phyloP scores from a whole-genome alignment of 108 stramenopile species.

The Cyclotella distinguenda region DNA sequence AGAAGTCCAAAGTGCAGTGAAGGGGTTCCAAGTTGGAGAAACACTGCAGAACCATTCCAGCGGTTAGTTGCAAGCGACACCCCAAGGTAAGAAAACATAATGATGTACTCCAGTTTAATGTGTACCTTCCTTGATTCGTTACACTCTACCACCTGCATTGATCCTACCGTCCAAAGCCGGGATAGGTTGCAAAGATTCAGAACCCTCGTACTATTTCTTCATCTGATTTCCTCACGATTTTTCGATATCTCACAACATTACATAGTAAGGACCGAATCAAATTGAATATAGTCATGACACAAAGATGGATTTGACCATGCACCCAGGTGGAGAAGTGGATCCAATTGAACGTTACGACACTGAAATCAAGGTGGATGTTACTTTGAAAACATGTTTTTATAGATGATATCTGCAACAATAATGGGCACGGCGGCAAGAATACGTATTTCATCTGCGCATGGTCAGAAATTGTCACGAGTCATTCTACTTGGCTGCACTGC shows the following conservation, averaged over 20 bases:
- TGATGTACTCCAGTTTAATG: background rate
- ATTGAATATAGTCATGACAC: conserved; percentile 32
- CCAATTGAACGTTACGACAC: conserved; percentile 46
- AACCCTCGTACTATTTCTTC: conserved; percentile 28
- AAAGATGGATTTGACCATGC: conserved; percentile 53
- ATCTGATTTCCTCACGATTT: background rate
- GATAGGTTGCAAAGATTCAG: conserved; percentile 48
- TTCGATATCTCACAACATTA: background rate
- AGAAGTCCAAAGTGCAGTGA: no score
- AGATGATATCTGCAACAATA: no score
- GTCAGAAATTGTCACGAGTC: no score
- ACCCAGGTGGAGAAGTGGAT: conserved; percentile 40
- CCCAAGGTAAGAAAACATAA: conserved; percentile 62
- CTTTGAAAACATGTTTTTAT: conserved; percentile 73
- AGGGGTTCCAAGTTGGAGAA: conserved; percentile 90
- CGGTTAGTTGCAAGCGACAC: conserved; percentile 88
- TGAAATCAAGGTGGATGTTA: conserved; percentile 65
- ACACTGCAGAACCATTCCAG: conserved; percentile 91
- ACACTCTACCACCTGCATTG: no score
- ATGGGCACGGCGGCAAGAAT: no score
- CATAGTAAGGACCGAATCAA: background rate
- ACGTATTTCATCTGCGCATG: no score
- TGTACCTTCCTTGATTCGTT: background rate
- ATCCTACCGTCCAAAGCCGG: conserved; percentile 42
- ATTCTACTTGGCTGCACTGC: no score